Evolutionary conservation across 2,329 filamentous ascomycete genomes (phyloP), one percentile per base, ranked within the genome.

Genomic region (Laburnicola sp.): DNA sequence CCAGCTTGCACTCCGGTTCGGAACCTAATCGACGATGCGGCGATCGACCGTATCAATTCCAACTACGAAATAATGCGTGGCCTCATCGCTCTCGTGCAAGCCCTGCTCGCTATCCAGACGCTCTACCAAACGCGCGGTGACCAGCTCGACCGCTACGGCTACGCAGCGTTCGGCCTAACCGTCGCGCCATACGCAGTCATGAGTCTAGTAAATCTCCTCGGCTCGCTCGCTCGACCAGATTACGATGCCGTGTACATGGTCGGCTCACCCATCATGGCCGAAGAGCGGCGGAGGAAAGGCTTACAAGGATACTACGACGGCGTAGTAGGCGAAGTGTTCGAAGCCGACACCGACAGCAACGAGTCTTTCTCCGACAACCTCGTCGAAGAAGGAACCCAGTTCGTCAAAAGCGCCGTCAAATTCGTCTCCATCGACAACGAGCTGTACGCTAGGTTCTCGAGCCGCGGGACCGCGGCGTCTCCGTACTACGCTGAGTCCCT

Each of bases 171-270:
- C 41, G 58, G 61, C 6, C 56, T 72, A 6, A 71, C 69, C 0
- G 64, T 70, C 4, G 44, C 63, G 4, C 69, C 66, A 0, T 71
- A 71, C 40, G 34, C 62, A 7, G 23, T 66, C 7, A 71, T 73
- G 69, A 71, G 70, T 1, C 44, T 70, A 4, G 36, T 71, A n/a
- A 72, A 73, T 46, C 45, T 71, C 3, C 3, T 64, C 5, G 59
- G 57, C 21, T 41, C 30, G 8, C 28, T 60, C 6, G n/a, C 46
- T 4, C 16, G 46, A 3, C 67, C 65, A 9, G 50, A 62, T 6
- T 70, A 69, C 45, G 41, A 59, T 3, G 46, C 50, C 2, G 25
- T 67, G 3, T 68, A 66, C 42, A 11, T 57, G 54, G 51, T 53
- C 25, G 48, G 38, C 11, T 40, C 48, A 25, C 42, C 40, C 16